Evolutionary conservation across 1,139 yeast species (phyloP).

Genomic region (Arxiozyma bovina): DNA sequence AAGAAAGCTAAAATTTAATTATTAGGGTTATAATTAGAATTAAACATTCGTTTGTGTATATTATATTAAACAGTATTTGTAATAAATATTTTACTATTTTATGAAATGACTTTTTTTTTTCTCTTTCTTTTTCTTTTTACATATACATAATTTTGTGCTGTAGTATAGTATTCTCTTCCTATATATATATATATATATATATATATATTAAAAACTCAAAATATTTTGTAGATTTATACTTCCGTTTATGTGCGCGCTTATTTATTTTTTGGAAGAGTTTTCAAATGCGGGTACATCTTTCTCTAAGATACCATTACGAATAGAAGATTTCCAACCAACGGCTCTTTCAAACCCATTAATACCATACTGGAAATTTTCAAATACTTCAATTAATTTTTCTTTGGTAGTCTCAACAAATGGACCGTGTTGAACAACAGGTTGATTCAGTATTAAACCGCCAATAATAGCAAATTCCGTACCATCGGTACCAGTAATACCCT

Average conservation of each 20-base stretch:
- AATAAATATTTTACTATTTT: no score
- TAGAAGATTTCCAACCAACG: constrained; percentile 57
- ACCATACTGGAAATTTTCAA: constrained; percentile 59
- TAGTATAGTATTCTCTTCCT: no score
- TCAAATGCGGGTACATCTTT: constrained; percentile 6
- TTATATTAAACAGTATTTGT: no score
- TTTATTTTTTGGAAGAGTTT: constrained; percentile 1
- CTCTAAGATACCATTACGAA: constrained; percentile 46
- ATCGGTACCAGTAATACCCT: constrained; percentile 39
- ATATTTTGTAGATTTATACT: no score
- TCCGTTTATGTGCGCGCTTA: no score
- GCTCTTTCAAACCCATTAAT: constrained; percentile 69
- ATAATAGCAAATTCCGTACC: constrained; percentile 48
- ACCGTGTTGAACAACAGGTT: constrained; percentile 77
- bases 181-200: no score
- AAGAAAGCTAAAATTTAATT: constrained; percentile 25
- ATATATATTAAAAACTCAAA: no score
- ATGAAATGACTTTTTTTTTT: no score
- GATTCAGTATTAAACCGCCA: constrained; percentile 73
- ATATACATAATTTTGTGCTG: no score
- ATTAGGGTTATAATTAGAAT: neutral
- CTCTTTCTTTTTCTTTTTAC: no score
- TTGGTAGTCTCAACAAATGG: constrained; percentile 56
- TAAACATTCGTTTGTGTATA: neutral
- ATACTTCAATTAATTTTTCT: constrained; percentile 57